These are phyloP conservation scores for Malus hybrid DNA, from an alignment of 331 rosid species.

Conservation along the genomic window DNA sequence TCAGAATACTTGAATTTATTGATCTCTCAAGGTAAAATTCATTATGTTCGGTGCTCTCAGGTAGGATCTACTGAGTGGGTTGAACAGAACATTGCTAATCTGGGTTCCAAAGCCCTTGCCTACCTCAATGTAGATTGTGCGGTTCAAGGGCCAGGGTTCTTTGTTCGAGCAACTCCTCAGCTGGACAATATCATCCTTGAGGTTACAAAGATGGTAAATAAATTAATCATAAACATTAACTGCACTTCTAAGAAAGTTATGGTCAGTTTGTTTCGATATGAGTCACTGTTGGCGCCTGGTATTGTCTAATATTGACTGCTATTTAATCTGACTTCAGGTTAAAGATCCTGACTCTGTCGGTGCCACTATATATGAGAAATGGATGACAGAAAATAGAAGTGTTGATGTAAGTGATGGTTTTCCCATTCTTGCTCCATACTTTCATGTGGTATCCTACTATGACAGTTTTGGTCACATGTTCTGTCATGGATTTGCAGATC, in stretches of 20 bases:
- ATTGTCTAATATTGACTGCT: conserved; percentile 11
- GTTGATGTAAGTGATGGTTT: conserved; percentile 35
- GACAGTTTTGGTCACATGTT: not conserved
- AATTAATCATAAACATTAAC: not conserved
- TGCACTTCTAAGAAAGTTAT: not conserved
- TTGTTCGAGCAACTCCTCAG: conserved; percentile 87
- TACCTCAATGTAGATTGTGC: conserved; percentile 98
- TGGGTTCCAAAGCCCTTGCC: conserved; percentile 72
- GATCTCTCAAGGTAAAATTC: not conserved
- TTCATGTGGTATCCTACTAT: conserved; percentile 1
- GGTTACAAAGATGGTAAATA: conserved; percentile 60
- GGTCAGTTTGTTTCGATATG: not conserved
- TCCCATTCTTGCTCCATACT: conserved; percentile 9
- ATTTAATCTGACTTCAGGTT: conserved; percentile 44
- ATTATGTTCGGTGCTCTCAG: conserved; percentile 21
- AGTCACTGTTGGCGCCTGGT: not conserved
- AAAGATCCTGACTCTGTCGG: conserved; percentile 73
- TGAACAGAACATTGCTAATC: conserved; percentile 77
- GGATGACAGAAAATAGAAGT: conserved; percentile 36
- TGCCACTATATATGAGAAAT: conserved; percentile 43
- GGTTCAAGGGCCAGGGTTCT: conserved; percentile 86
- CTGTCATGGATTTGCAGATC: conserved; percentile 47
- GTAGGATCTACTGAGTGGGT: conserved; percentile 99
- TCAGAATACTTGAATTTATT: not conserved
- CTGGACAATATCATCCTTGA: conserved; percentile 71